Evolutionary conservation across 805 yeast species (phyloP), one percentile per base, ranked within the genome.

Genomic region (Ogataea pignaliae): DNA sequence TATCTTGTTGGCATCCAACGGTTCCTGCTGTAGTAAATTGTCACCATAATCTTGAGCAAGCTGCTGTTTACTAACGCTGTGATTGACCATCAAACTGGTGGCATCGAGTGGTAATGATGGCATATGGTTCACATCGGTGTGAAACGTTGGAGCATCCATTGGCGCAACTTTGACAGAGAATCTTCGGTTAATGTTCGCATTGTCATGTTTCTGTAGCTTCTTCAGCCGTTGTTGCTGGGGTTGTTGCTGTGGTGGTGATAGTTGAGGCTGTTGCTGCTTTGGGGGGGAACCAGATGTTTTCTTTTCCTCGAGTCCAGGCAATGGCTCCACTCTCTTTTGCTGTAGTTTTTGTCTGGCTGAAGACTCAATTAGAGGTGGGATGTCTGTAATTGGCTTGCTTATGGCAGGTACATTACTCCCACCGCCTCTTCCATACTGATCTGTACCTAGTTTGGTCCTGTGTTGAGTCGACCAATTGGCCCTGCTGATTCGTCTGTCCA

Each of bases 381-480:
- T 10, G 13, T 11, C 21, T 14, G 33, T 10, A 10, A 15, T 26
- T 15, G 37, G 34, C 13, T n/a, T 30, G n/a, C 5, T 15, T 12
- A 14, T 12, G 18, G 18, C 11, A 18, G 5, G 36, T 34, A 30
- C 33, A 12, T 13, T n/a, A 30, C 33, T 30, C 3, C 14, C 26
- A 21, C 26, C 26, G 7, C 26, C 26, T 21, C 26, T 21, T 21
- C 26, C 26, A 21, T 21, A 21, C 26, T 21, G 26, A 21, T 21
- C 26, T 4, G 26, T 5, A 21, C 26, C 10, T 30, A 6, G 4
- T 2, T 15, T 14, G n/a, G 39, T 18, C 17, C 32, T 45, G 35
- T 45, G 42, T 16, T 51, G 51, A 17, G 61, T 53, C 30, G 59
- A 50, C 61, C 61, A 57, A 48, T 53, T 56, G 50, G 60, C 61